These are phyloP conservation scores for Vitis hybrid DNA, from an alignment of 177 flowering plant species.

Conservation along the genomic window DNA sequence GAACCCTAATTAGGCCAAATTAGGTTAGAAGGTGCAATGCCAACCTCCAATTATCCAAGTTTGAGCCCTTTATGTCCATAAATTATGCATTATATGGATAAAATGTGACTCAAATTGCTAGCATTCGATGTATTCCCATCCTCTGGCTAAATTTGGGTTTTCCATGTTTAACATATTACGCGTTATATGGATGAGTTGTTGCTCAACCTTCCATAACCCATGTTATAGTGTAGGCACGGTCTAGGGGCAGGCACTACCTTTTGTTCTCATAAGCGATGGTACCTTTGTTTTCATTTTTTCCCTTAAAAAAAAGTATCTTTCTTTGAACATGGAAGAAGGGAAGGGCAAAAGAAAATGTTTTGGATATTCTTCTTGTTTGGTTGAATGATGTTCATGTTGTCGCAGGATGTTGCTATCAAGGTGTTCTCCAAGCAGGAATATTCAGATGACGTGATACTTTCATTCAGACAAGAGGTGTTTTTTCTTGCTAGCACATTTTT, in stretches of 20 bases:
- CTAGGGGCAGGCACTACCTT: no score
- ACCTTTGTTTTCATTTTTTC: no score
- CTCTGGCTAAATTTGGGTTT: neutral
- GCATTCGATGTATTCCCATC: neutral
- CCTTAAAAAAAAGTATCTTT: no score
- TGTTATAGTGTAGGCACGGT: neutral
- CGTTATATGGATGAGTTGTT: neutral
- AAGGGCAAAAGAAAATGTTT: neutral
- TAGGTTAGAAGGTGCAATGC: neutral
- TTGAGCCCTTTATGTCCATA: neutral
- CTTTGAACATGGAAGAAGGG: no score
- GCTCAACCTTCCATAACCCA: neutral
- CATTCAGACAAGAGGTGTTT: slow-evolving; percentile 90
- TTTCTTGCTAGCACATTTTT: slow-evolving; percentile 3
- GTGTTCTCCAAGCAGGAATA: slow-evolving; percentile 95
- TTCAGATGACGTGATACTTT: slow-evolving; percentile 81
- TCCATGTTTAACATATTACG: neutral
- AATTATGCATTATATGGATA: neutral
- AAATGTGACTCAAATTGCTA: neutral
- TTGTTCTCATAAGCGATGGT: no score
- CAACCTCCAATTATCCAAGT: neutral
- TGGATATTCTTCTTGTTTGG: neutral
- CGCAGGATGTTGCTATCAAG: slow-evolving; percentile 99
- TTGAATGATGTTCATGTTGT: slow-evolving; percentile 14
- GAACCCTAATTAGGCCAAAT: neutral